A percentile compares a stretch with the other conserved stretches of the same genome.
These are phyloP conservation scores for Boechera stricta DNA, from an alignment of 345 rosid species.

Conservation along the genomic window DNA sequence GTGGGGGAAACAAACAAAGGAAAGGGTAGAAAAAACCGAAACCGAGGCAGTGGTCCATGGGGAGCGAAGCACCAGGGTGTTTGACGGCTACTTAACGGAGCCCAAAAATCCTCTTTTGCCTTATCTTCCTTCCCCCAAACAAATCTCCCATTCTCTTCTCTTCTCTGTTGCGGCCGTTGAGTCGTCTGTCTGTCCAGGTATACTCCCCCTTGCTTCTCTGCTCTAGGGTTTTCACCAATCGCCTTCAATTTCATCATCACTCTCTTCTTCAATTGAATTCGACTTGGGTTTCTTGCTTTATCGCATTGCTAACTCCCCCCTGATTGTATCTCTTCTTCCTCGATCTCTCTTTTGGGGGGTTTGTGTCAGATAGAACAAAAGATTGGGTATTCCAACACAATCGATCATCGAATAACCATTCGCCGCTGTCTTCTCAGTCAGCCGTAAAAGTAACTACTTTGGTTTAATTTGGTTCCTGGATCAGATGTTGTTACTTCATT, in stretches of 20 bases:
- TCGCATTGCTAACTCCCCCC: conserved; percentile 24
- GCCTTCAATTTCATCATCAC: conserved; percentile 12
- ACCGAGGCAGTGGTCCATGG: conserved; percentile 40
- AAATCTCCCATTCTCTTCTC: conserved; percentile 25
- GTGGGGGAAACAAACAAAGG: background rate
- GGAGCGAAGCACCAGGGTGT: conserved; percentile 33
- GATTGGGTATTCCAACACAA: conserved; percentile 8
- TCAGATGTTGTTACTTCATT: conserved; percentile 35
- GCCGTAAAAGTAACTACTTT: conserved; percentile 28
- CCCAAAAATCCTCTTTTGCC: conserved; percentile 37
- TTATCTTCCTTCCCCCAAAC: conserved; percentile 43
- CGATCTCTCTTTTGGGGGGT: conserved; percentile 10
- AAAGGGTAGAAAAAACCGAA: conserved; percentile 3
- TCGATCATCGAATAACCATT: conserved; percentile 14
- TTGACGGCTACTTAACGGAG: conserved; percentile 46
- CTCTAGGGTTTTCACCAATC: conserved; percentile 37
- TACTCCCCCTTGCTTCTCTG: conserved; percentile 21
- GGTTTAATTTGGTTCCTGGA: background rate
- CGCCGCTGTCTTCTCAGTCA: conserved; percentile 27
- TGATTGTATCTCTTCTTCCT: conserved; percentile 21
- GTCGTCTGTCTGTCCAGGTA: conserved; percentile 35
- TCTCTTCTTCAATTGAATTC: conserved; percentile 24
- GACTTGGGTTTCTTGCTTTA: conserved; percentile 20
- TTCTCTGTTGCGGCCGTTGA: conserved; percentile 11
- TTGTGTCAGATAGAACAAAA: conserved; percentile 25